These are phyloP conservation scores for Viola odorata DNA, from an alignment of 345 rosid species.

Conservation along the genomic window DNA sequence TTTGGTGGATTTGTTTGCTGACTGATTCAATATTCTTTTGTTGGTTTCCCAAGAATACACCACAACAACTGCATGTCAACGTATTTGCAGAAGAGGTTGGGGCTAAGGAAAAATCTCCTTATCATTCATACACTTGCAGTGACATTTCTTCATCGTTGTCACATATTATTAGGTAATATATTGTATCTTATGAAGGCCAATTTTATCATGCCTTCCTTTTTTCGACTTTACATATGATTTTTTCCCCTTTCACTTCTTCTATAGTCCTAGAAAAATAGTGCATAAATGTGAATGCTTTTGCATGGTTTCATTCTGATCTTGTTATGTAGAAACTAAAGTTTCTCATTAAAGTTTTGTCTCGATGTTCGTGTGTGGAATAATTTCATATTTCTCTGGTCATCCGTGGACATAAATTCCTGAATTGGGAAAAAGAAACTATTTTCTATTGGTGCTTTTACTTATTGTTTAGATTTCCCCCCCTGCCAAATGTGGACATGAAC, in stretches of 20 bases:
- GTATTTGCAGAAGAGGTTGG: slow-evolving; percentile 89
- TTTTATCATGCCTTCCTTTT: background rate
- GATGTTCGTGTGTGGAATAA: background rate
- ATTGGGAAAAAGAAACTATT: background rate
- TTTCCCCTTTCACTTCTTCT: background rate
- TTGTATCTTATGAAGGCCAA: background rate
- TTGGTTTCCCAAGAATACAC: slow-evolving; percentile 44
- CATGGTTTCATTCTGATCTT: background rate
- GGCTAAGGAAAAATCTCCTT: slow-evolving; percentile 75
- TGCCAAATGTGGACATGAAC: background rate
- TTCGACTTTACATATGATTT: background rate
- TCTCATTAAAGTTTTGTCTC: background rate
- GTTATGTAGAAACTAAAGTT: background rate
- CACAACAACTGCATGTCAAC: slow-evolving; percentile 56
- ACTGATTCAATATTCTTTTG: background rate
- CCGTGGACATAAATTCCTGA: background rate
- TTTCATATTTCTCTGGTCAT: background rate
- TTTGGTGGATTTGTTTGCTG: slow-evolving; percentile 4
- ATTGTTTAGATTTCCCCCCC: too few relatives aligned
- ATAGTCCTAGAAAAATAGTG: background rate
- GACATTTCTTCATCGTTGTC: slow-evolving; percentile 65
- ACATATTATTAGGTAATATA: slow-evolving; percentile 68
- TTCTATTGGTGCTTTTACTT: background rate
- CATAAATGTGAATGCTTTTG: background rate
- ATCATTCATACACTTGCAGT: slow-evolving; percentile 57